Conservation (phyloP, 2,329 filamentous ascomycete species). For the Verticillium dahliae region DNA sequence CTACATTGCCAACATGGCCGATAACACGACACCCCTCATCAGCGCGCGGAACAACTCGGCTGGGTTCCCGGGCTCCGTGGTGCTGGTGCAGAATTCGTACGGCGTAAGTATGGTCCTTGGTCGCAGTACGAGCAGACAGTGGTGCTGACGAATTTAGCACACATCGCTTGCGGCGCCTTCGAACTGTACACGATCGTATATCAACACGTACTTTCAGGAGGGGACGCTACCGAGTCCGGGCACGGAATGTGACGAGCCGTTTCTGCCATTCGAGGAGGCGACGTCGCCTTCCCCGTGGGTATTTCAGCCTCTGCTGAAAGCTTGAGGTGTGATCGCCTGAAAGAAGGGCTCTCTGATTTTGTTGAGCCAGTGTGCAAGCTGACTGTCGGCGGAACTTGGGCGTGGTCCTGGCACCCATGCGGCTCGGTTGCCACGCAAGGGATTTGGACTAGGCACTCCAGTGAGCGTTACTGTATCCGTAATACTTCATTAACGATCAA, state of each 20-base stretch:
- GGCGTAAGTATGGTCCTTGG: slow-evolving; percentile 29
- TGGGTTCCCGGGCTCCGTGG: slow-evolving; percentile 35
- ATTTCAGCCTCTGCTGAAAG: not conserved
- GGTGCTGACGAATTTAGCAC: slow-evolving; percentile 28
- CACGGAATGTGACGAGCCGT: slow-evolving; percentile 39
- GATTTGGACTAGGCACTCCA: no score
- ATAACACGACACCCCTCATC: slow-evolving; percentile 40
- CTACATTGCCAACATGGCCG: slow-evolving; percentile 35
- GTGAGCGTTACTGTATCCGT: no score
- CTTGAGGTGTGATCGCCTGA: not conserved
- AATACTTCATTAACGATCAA: no score
- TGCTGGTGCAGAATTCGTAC: slow-evolving; percentile 43
- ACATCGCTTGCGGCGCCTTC: slow-evolving; percentile 39
- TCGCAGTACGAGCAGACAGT: not conserved
- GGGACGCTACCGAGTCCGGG: slow-evolving; percentile 35
- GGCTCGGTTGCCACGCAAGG: no score
- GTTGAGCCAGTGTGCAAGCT: no score
- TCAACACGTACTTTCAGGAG: slow-evolving; percentile 37
- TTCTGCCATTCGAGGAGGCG: slow-evolving; percentile 31
- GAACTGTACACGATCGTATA: slow-evolving; percentile 32
- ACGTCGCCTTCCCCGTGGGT: not conserved
- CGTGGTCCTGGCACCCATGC: no score
- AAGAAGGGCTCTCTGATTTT: not conserved
- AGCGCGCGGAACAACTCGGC: slow-evolving; percentile 37
- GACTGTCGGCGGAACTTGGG: no score